Base-by-base conservation (phyloP, 768 basidiomycete species). In the Boletales sp. region DNA sequence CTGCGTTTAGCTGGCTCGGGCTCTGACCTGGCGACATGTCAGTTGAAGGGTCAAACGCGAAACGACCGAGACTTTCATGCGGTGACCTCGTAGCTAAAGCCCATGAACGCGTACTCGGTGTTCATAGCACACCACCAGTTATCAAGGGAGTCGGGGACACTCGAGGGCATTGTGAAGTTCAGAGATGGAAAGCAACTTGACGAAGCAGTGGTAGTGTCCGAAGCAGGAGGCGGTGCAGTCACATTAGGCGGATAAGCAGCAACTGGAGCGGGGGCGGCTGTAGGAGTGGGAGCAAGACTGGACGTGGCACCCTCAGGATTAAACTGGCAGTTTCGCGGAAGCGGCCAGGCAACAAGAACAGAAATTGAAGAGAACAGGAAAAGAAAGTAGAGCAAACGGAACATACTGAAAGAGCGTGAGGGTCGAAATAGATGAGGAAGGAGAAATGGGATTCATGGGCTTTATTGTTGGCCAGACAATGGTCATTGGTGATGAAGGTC, bases 51-150 rank as follows among this genome's bases (percentile, higher is more conserved):
- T 4, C 38, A 44, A 27, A 18, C 17, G 18, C 15, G 14, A 40
- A 10, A 38, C 15, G 32, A 36, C 5, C 2, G 45, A 29, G 27
- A 66, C 79, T 43, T 56, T 84, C 86, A 87, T 11, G 69, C 73
- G 37, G 82, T 78, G 19, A 89, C 74, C 58, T 86, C 86, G 56
- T 90, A 90, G 62, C 84, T 84, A 66, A 90, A 84, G 0, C 86
- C 87, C 43, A 89, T 67, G 61, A 90, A 90, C 0, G 79, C 87
- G 56, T 87, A 88, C 62, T 90, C 87, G 0, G 77, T 80, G 47
- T 69, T 66, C 34, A 69, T 62, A 48, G 77, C 63, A 61, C 87
- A 90, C 87, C 86, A 84, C 83, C 83, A 84, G 45, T 72, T 70
- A 10, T 68, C 66, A 32, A 73, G 48, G 2, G 76, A 75, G 1